Percentiles rank a stretch among this genome's conserved stretches.
phyloP scores from a whole-genome alignment of 164 flowering plant genomes.

The Berberis vulgaris region DNA sequence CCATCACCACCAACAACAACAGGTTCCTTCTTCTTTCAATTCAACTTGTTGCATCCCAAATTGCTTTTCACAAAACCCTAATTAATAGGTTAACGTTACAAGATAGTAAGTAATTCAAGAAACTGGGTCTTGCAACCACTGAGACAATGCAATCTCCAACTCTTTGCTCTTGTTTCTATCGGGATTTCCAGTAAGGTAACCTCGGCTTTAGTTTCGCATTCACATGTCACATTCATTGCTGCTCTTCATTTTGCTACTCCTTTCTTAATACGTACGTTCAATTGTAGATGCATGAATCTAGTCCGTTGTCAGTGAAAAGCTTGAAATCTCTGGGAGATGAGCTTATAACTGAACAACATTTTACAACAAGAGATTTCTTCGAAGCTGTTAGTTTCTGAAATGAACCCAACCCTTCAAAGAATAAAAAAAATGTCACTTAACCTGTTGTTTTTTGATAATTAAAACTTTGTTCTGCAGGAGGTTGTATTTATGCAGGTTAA shows the following conservation, averaged over 20 bases:
- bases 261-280: neutral
- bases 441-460: constrained; percentile 6
- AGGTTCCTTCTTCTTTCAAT: constrained; percentile 8
- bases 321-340: constrained; percentile 54
- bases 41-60: too few species aligned
- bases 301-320: constrained; percentile 37
- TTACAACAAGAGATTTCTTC: constrained; percentile 48
- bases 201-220: neutral
- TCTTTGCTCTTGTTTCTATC: constrained; percentile 59
- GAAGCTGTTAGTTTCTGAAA: constrained; percentile 53
- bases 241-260: neutral
- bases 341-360: constrained; percentile 61
- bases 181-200: constrained; percentile 73
- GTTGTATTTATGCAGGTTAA: constrained; percentile 65
- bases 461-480: constrained; percentile 38
- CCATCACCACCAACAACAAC: too few species aligned
- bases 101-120: constrained; percentile 8
- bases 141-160: constrained; percentile 60
- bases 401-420: neutral
- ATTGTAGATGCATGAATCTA: constrained; percentile 47
- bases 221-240: too few species aligned
- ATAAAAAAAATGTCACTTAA: too few species aligned
- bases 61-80: too few species aligned
- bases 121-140: constrained; percentile 61
- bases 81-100: too few species aligned